phyloP scores from a whole-genome alignment of 1,139 yeast species.

The Kodamaea suecica region DNA sequence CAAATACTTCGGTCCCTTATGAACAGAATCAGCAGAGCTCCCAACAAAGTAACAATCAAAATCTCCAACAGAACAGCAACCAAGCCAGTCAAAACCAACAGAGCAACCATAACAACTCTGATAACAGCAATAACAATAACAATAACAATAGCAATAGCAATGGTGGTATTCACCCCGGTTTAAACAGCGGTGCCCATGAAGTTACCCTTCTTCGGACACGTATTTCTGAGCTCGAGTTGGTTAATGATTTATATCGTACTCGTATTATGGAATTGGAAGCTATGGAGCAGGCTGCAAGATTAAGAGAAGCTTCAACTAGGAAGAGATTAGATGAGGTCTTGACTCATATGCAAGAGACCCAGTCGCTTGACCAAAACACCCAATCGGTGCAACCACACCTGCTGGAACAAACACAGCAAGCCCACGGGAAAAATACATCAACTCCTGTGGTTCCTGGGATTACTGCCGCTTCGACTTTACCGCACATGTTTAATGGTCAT shows the following conservation, averaged over 20 bases:
- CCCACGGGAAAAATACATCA: slow-evolving; percentile 1
- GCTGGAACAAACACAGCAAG: background rate
- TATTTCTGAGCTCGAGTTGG: slow-evolving; percentile 85
- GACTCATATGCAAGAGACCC: slow-evolving; percentile 6
- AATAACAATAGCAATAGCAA: slow-evolving; percentile 12
- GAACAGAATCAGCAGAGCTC: slow-evolving; percentile 2
- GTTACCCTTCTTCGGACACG: slow-evolving; percentile 62
- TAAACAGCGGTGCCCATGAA: slow-evolving; percentile 29
- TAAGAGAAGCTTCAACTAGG: slow-evolving; percentile 49
- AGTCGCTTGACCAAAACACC: too few relatives aligned
- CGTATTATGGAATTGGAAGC: slow-evolving; percentile 80
- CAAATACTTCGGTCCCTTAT: slow-evolving; percentile 12
- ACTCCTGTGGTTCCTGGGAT: slow-evolving; percentile 5
- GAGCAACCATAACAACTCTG: slow-evolving; percentile 15
- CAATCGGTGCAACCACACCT: too few relatives aligned
- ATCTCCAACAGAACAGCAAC: slow-evolving; percentile 13
- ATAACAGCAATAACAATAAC: slow-evolving; percentile 15
- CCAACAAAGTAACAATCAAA: slow-evolving; percentile 9
- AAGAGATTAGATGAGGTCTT: slow-evolving; percentile 47
- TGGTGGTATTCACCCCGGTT: too few relatives aligned
- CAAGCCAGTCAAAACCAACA: slow-evolving; percentile 13
- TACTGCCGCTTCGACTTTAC: slow-evolving; percentile 1
- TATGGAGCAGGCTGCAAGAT: slow-evolving; percentile 57
- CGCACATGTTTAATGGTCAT: slow-evolving; percentile 2
- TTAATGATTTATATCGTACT: slow-evolving; percentile 79